A percentile compares a stretch with the other conserved stretches of the same genome.
Conservation (phyloP, 2,329 filamentous ascomycete genomes). For the Cladosporium sp. region DNA sequence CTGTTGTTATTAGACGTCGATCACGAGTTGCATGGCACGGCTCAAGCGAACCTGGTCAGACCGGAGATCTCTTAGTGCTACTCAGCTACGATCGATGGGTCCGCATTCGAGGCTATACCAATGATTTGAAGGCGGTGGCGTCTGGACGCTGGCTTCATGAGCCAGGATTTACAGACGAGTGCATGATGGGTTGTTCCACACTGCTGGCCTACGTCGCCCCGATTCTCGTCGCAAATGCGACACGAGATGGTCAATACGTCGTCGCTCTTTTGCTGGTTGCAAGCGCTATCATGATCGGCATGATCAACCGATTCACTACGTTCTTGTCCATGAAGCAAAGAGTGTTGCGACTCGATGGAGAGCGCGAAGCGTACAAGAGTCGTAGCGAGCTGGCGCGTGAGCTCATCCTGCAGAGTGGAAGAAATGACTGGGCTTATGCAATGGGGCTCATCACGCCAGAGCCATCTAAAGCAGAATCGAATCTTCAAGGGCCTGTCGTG, state of each 20-base stretch:
- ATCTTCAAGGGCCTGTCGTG: too few species aligned
- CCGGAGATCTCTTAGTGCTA: conserved; percentile 47
- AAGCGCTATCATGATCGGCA: conserved; percentile 48
- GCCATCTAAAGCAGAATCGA: too few species aligned
- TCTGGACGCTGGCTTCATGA: conserved; percentile 51
- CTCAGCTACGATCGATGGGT: conserved; percentile 48
- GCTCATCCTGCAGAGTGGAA: conserved; percentile 31
- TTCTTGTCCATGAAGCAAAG: conserved; percentile 49
- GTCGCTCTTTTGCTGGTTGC: conserved; percentile 47
- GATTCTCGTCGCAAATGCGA: conserved; percentile 50
- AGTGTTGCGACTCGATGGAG: conserved; percentile 21
- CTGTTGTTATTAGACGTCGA: conserved; percentile 51
- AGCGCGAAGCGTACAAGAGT: conserved; percentile 25
- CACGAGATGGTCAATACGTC: conserved; percentile 46
- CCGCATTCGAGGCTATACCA: conserved; percentile 47
- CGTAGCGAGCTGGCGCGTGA: conserved; percentile 35
- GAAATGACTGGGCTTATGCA: conserved; percentile 33
- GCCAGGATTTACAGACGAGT: conserved; percentile 46
- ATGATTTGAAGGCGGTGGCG: conserved; percentile 56
- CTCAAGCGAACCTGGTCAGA: conserved; percentile 30
- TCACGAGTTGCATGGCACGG: conserved; percentile 33
- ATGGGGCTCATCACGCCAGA: conserved; percentile 30
- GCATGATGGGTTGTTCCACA: conserved; percentile 46
- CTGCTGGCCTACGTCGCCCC: conserved; percentile 54
- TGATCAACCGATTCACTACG: conserved; percentile 48